Evolutionary conservation across 78 protist species (phyloP).

Genomic region (Guillardia theta): DNA sequence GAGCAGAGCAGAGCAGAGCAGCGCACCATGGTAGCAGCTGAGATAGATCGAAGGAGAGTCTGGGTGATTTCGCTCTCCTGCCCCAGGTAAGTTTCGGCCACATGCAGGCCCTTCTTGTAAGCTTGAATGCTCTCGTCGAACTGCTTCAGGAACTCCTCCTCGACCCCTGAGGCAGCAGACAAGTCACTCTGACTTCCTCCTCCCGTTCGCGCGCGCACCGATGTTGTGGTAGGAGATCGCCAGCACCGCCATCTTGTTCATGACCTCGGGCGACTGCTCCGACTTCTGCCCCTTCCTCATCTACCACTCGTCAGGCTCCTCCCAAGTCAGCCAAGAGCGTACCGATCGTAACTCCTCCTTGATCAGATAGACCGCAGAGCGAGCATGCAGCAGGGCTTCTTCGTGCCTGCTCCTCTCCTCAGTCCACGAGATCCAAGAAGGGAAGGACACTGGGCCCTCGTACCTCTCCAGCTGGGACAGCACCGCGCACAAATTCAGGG

Average conservation of each 20-base stretch:
- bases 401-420: neutral
- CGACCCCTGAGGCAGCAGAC: neutral
- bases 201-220: neutral
- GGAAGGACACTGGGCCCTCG: neutral
- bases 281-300: no score
- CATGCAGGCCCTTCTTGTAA: neutral
- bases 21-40: neutral
- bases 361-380: neutral
- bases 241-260: conserved; percentile 38
- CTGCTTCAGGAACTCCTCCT: neutral
- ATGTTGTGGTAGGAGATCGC: conserved; percentile 28
- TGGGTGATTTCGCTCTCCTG: neutral
- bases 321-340: neutral
- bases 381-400: neutral
- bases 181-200: no score
- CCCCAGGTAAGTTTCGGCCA: neutral
- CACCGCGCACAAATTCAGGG: conserved; percentile 13
- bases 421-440: neutral
- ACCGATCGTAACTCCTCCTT: neutral
- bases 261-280: neutral
- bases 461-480: conserved; percentile 25
- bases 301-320: neutral
- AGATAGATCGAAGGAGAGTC: neutral
- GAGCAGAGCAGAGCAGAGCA: neutral
- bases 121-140: neutral